phyloP scores from a whole-genome alignment of 108 stramenopile species.

The Poteriospumella lacustris region DNA sequence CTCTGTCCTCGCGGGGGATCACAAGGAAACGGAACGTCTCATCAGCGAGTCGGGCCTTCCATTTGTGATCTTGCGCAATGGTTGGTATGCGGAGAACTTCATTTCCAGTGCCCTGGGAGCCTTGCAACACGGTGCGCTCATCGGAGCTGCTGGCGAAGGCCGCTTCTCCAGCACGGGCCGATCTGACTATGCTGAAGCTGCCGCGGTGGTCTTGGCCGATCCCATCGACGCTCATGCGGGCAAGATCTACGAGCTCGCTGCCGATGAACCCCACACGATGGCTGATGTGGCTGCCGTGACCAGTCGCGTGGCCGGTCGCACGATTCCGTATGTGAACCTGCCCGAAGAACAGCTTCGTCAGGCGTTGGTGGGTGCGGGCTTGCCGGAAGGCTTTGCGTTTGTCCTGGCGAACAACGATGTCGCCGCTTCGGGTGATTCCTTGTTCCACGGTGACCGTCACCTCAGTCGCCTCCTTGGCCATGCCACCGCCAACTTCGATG shows the following conservation, averaged over 20 bases:
- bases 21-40: neutral
- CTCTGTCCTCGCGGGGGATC: neutral
- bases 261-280: neutral
- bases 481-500: no score
- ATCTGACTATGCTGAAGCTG: no score
- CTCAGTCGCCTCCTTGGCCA: no score
- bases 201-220: neutral
- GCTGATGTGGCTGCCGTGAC: neutral
- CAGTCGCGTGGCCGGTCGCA: no score
- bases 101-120: neutral
- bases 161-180: no score
- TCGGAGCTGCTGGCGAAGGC: neutral
- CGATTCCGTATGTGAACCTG: no score
- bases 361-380: no score
- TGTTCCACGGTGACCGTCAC: no score
- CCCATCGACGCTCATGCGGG: neutral
- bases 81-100: neutral
- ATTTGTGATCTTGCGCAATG: neutral
- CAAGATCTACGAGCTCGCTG: neutral
- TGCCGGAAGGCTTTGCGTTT: no score
- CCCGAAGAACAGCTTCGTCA: no score
- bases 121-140: neutral
- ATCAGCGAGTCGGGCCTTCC: neutral
- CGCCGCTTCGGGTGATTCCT: no score
- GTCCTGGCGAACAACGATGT: no score